Evolutionary conservation across 495 filamentous ascomycete species (phyloP).

Genomic region (Tuber microsphaerosporum): DNA sequence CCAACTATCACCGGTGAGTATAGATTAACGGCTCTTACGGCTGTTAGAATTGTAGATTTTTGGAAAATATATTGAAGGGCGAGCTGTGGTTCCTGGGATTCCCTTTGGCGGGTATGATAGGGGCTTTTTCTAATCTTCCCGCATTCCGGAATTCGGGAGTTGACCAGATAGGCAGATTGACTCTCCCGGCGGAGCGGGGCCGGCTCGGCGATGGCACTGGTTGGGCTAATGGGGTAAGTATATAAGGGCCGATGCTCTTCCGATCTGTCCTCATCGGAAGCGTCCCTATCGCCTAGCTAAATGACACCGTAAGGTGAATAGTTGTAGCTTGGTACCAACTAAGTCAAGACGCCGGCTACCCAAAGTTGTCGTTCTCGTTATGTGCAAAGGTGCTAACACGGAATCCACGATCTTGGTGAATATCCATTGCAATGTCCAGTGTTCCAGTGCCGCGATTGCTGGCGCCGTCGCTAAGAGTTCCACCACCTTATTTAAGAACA

Average conservation of each 20-base stretch:
- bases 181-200: slow-evolving; percentile 45
- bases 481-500: slow-evolving; percentile 78
- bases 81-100: slow-evolving; percentile 46
- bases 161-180: slow-evolving; percentile 59
- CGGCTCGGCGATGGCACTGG: slow-evolving; percentile 47
- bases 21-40: slow-evolving; percentile 64
- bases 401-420: slow-evolving; percentile 35
- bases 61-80: slow-evolving; percentile 65
- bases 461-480: slow-evolving; percentile 62
- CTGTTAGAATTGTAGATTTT: slow-evolving; percentile 63
- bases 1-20: neutral
- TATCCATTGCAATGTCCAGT: slow-evolving; percentile 73
- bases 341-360: slow-evolving; percentile 62
- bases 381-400: slow-evolving; percentile 49
- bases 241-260: slow-evolving; percentile 66
- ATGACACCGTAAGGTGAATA: slow-evolving; percentile 63
- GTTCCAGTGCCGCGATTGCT: slow-evolving; percentile 63
- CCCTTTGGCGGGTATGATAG: neutral
- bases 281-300: slow-evolving; percentile 61
- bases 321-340: slow-evolving; percentile 73
- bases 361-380: slow-evolving; percentile 60
- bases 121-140: neutral
- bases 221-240: slow-evolving; percentile 52
- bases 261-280: slow-evolving; percentile 60
- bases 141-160: neutral